Evolutionary conservation across 148 eudicot genomes (phyloP).

Genomic region (Salicornia ramosissima): DNA sequence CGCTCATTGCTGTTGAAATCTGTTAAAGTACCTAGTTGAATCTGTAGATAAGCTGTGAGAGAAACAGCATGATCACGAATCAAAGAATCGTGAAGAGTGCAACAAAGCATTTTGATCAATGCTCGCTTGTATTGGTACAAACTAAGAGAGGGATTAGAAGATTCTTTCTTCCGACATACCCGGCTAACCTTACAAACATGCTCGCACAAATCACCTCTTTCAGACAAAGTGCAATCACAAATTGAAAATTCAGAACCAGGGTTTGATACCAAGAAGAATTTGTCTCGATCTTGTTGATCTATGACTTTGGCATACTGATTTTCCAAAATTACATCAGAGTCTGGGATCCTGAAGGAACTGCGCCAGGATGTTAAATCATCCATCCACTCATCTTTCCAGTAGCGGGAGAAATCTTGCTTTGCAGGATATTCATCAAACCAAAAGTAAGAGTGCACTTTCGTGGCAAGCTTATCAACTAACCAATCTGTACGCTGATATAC

Average conservation of each 20-base stretch:
- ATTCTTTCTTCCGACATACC: conserved; percentile 42
- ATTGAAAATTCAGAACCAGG: conserved; percentile 74
- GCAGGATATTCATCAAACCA: conserved; percentile 90
- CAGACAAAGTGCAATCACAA: conserved; percentile 62
- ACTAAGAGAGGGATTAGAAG: conserved; percentile 48
- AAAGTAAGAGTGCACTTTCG: conserved; percentile 82
- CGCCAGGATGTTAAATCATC: conserved; percentile 67
- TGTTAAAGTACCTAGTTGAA: conserved; percentile 43
- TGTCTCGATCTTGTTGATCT: conserved; percentile 46
- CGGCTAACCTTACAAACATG: conserved; percentile 60
- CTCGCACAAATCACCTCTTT: conserved; percentile 76
- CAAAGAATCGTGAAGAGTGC: conserved; percentile 67
- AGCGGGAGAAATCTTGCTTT: conserved; percentile 79
- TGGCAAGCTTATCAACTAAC: conserved; percentile 73
- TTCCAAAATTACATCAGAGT: conserved; percentile 52
- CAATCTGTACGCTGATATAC: conserved; percentile 78
- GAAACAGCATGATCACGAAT: conserved; percentile 91
- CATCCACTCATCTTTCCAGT: conserved; percentile 75
- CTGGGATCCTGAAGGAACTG: conserved; percentile 58
- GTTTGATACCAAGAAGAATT: conserved; percentile 42
- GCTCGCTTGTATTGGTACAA: conserved; percentile 61
- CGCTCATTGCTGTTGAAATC: conserved; percentile 25
- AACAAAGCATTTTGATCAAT: conserved; percentile 52
- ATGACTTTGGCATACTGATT: conserved; percentile 54
- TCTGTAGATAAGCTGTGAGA: conserved; percentile 65